Evolutionary conservation across 495 filamentous ascomycete species (phyloP).

Genomic region (Hypoxylon rickii): DNA sequence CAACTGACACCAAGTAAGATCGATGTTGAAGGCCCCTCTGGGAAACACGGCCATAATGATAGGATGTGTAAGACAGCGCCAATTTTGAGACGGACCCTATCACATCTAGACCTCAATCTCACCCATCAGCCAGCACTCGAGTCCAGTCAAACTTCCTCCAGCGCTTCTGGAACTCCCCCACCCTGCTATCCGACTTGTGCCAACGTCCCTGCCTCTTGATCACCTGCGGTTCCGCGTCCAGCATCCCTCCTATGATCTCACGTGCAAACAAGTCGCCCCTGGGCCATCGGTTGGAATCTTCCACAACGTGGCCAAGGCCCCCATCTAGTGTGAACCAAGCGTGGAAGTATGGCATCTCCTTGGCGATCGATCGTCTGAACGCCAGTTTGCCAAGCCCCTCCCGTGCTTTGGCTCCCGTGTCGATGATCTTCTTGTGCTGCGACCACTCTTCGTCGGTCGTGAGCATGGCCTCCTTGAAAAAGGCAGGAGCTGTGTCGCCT

Average conservation of each 20-base stretch:
- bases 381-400: constrained; percentile 76
- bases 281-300: constrained; percentile 87
- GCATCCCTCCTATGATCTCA: constrained; percentile 91
- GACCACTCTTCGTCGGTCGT: constrained; percentile 88
- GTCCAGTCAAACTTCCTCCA: constrained; percentile 99
- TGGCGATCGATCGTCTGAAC: constrained; percentile 81
- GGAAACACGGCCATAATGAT: too few relatives aligned
- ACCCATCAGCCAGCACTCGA: constrained; percentile 63
- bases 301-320: constrained; percentile 89
- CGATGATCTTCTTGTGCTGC: constrained; percentile 92
- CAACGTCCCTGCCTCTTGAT: constrained; percentile 92
- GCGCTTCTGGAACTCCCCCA: constrained; percentile 77
- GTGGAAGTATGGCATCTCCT: constrained; percentile 99
- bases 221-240: constrained; percentile 80
- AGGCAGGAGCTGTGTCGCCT: constrained; percentile 88
- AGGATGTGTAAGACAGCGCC: too few relatives aligned
- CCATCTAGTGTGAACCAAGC: constrained; percentile 95
- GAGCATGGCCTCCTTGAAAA: constrained; percentile 94
- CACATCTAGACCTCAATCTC: too few relatives aligned
- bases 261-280: constrained; percentile 91
- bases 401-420: constrained; percentile 71
- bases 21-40: too few relatives aligned
- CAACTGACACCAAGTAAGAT: too few relatives aligned
- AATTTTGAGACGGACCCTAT: too few relatives aligned
- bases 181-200: constrained; percentile 72